Evolutionary conservation across 768 basidiomycete species (phyloP).

Genomic region (Phylloporus arenicola): DNA sequence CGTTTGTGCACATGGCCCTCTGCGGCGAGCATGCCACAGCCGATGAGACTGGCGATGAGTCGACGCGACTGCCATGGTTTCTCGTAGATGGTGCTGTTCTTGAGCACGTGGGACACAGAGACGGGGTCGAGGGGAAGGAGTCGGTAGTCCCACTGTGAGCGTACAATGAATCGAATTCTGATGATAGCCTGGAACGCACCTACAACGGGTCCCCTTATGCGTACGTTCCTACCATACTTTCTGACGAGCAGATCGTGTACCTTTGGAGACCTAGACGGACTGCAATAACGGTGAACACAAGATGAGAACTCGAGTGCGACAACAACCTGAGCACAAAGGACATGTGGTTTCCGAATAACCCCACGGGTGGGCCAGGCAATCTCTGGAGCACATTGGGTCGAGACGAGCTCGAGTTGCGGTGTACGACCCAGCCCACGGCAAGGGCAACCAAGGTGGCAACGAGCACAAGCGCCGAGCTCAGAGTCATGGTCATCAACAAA

Average conservation of each 20-base stretch:
- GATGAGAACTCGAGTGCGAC: background rate
- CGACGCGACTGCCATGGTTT: slow-evolving; percentile 80
- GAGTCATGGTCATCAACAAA: background rate
- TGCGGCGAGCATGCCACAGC: slow-evolving; percentile 75
- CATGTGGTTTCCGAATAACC: slow-evolving; percentile 50
- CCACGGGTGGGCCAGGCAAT: slow-evolving; percentile 58
- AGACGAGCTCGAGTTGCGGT: slow-evolving; percentile 18
- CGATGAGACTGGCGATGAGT: slow-evolving; percentile 72
- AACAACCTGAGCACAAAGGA: slow-evolving; percentile 53
- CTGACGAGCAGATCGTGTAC: slow-evolving; percentile 50
- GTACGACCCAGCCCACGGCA: slow-evolving; percentile 18
- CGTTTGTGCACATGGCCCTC: slow-evolving; percentile 76
- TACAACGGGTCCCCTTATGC: slow-evolving; percentile 67
- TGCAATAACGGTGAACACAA: slow-evolving; percentile 19
- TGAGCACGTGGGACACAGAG: slow-evolving; percentile 68
- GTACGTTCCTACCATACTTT: slow-evolving; percentile 64
- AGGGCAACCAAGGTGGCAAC: slow-evolving; percentile 1
- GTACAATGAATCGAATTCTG: slow-evolving; percentile 7
- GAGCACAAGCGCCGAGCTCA: background rate
- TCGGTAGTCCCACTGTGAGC: slow-evolving; percentile 65
- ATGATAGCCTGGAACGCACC: slow-evolving; percentile 25
- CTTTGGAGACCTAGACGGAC: slow-evolving; percentile 47
- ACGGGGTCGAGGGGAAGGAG: slow-evolving; percentile 77
- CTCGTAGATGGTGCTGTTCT: slow-evolving; percentile 67
- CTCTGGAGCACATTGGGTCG: slow-evolving; percentile 42